Conservation (phyloP, 768 basidiomycete species). For the Mycena rebaudengoi region DNA sequence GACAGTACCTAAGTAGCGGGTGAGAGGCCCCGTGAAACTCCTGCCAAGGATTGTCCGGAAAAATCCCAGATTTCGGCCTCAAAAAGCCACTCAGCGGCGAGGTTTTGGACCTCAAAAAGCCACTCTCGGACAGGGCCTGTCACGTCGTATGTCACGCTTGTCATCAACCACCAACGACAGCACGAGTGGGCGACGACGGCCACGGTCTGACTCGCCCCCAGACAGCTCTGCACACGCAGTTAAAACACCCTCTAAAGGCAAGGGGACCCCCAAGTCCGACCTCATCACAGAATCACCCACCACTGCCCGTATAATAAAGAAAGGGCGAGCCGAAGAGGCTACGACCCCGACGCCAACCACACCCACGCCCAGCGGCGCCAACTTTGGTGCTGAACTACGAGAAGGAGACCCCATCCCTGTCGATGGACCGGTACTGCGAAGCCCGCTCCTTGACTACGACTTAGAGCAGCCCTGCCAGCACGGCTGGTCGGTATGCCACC, state of each 20-base stretch:
- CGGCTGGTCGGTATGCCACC: neutral
- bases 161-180: constrained; percentile 3
- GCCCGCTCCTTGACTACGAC: no score
- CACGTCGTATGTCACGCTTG: constrained; percentile 10
- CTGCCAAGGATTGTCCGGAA: no score
- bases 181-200: neutral
- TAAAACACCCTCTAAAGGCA: neutral
- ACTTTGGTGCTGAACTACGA: neutral
- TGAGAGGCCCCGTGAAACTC: no score
- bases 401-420: neutral
- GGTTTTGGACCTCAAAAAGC: no score
- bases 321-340: neutral
- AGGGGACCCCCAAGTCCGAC: neutral
- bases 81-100: no score
- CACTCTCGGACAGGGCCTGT: no score
- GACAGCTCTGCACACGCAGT: neutral
- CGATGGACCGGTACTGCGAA: no score
- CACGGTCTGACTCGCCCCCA: neutral
- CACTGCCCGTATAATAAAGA: constrained; percentile 6
- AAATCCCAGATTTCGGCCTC: no score
- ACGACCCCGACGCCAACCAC: neutral
- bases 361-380: neutral
- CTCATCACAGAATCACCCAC: constrained; percentile 8
- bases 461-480: no score
- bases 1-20: constrained; percentile 37